Conservation (phyloP, 1,284 basidiomycete species). For the Tilletia caries region DNA sequence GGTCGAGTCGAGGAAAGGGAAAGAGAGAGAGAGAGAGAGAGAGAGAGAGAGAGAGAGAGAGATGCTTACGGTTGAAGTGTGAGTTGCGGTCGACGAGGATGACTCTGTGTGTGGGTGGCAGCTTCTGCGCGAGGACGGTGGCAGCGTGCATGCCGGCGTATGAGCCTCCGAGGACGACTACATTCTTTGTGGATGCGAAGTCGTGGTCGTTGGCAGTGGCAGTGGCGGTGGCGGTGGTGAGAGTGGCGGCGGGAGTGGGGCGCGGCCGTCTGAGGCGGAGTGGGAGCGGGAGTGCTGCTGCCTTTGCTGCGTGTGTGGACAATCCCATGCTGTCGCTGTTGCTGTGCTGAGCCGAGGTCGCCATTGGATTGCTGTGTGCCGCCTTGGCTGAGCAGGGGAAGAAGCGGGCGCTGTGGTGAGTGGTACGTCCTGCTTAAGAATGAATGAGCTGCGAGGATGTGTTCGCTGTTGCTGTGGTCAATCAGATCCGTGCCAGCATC, state of each 20-base stretch:
- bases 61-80: slow-evolving; percentile 54
- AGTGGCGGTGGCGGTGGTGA: neutral
- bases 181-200: slow-evolving; percentile 33
- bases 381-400: too few species aligned
- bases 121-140: slow-evolving; percentile 54
- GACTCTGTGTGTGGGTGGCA: slow-evolving; percentile 55
- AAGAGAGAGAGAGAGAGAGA: neutral
- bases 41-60: neutral
- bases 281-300: too few species aligned
- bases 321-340: too few species aligned
- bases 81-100: slow-evolving; percentile 58
- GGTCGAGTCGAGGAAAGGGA: neutral
- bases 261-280: too few species aligned
- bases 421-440: too few species aligned
- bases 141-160: slow-evolving; percentile 53
- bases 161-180: slow-evolving; percentile 53
- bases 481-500: too few species aligned
- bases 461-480: too few species aligned
- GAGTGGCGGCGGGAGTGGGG: neutral
- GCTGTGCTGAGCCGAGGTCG: too few species aligned
- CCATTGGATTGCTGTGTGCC: too few species aligned
- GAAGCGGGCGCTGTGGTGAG: too few species aligned
- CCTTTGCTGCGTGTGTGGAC: too few species aligned
- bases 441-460: too few species aligned
- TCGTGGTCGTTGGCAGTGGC: neutral